Evolutionary conservation across 1,284 basidiomycete species (phyloP).

Genomic region (Papiliotrema fonsecae): DNA sequence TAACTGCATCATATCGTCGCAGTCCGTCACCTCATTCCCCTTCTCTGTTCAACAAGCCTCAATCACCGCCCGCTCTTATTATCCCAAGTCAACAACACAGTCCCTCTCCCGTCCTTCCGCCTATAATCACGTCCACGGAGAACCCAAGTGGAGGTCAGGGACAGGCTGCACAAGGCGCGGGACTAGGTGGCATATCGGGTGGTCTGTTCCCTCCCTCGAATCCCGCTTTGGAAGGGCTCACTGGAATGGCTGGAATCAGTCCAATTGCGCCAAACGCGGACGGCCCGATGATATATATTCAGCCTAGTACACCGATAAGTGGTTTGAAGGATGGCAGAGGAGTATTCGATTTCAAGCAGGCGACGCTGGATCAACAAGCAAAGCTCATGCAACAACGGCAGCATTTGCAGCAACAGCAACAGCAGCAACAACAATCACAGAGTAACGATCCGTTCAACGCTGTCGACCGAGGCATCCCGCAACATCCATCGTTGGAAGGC

Average conservation of each 20-base stretch:
- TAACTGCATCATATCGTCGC: constrained; percentile 12
- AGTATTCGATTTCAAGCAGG: constrained; percentile 27
- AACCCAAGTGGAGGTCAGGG: constrained; percentile 6
- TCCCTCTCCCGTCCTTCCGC: constrained; percentile 36
- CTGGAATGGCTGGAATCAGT: constrained; percentile 45
- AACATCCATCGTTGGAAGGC: constrained; percentile 10
- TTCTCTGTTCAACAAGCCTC: constrained; percentile 42
- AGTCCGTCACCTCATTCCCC: constrained; percentile 16
- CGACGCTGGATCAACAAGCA: constrained; percentile 34
- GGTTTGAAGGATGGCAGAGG: constrained; percentile 42
- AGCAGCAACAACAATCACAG: constrained; percentile 8
- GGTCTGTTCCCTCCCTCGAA: constrained; percentile 38
- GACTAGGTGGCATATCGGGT: constrained; percentile 6
- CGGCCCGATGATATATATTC: constrained; percentile 48
- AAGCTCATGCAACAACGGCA: too few species aligned
- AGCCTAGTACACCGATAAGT: constrained; percentile 48
- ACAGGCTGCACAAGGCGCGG: background rate
- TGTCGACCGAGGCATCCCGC: constrained; percentile 9
- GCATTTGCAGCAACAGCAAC: constrained; percentile 8
- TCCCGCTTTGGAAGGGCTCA: constrained; percentile 36
- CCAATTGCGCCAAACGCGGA: constrained; percentile 44
- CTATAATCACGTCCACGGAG: constrained; percentile 21
- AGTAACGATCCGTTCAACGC: constrained; percentile 11
- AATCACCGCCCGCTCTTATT: constrained; percentile 45
- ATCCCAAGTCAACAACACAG: constrained; percentile 33